Conservation (phyloP, 306 rosid genomes). For the Dalbergia cochinchinensis region DNA sequence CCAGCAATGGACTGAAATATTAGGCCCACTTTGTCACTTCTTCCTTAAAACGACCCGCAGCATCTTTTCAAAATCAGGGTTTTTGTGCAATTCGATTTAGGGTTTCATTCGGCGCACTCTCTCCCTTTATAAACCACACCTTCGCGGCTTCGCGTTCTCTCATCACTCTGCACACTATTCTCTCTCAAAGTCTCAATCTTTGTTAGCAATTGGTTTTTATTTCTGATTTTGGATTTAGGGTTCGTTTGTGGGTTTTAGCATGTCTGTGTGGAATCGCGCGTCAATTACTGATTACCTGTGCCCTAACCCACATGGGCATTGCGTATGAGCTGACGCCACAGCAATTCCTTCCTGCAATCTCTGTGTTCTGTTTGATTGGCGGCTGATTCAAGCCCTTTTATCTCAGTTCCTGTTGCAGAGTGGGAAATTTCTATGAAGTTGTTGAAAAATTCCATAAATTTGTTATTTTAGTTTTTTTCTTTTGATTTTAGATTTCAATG, state of each 20-base stretch:
- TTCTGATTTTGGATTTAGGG: neutral
- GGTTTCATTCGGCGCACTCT: conserved; percentile 44
- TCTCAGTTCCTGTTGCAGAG: conserved; percentile 48
- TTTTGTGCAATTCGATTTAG: conserved; percentile 28
- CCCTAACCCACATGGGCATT: conserved; percentile 41
- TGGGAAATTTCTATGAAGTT: conserved; percentile 31
- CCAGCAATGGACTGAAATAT: neutral
- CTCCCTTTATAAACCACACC: conserved; percentile 40
- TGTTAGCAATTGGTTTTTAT: neutral
- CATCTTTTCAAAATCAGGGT: neutral
- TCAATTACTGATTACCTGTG: conserved; percentile 70
- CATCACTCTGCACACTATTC: neutral
- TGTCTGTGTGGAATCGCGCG: conserved; percentile 32
- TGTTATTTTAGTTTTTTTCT: neutral
- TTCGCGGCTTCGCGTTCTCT: neutral
- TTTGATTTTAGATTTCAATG: neutral
- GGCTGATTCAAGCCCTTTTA: neutral
- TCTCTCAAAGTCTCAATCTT: neutral
- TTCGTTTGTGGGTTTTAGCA: neutral
- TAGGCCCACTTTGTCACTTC: neutral
- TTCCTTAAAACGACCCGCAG: neutral
- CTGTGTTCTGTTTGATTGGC: conserved; percentile 2
- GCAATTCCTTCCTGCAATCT: conserved; percentile 54
- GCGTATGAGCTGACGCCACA: conserved; percentile 79
- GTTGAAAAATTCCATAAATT: neutral